A percentile compares a stretch with the other conserved stretches of the same genome.
phyloP scores from a whole-genome alignment of 257 asterid genomes.

The Eustoma russellianum region DNA sequence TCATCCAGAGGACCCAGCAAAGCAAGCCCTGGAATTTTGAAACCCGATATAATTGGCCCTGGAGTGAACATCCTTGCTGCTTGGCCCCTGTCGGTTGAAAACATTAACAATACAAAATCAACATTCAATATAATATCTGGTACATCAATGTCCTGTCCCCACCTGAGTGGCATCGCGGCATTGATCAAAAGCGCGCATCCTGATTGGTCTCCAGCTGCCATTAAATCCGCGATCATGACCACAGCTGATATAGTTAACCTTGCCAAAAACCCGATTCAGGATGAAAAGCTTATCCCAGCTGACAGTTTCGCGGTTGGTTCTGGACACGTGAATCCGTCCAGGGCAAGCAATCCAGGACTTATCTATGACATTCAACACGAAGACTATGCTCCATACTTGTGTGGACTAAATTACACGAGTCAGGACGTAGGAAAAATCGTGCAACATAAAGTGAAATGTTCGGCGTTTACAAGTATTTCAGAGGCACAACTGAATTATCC shows the following conservation, averaged over 20 bases:
- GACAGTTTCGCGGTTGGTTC: conserved; percentile 28
- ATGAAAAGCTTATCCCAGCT: conserved; percentile 25
- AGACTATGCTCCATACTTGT: conserved; percentile 38
- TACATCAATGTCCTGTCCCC: conserved; percentile 45
- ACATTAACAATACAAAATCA: conserved; percentile 17
- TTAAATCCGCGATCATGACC: conserved; percentile 51
- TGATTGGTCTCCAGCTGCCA: conserved; percentile 38
- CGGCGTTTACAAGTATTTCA: conserved; percentile 9
- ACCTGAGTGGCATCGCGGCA: conserved; percentile 36
- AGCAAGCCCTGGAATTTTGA: conserved; percentile 39
- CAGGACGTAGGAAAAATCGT: conserved; percentile 9
- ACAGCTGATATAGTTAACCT: conserved; percentile 30
- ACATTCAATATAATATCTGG: conserved; percentile 42
- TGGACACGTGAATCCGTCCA: conserved; percentile 41
- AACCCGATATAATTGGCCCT: conserved; percentile 59
- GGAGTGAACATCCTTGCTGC: conserved; percentile 36
- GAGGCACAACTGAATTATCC: conserved; percentile 39
- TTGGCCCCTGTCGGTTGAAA: conserved; percentile 28
- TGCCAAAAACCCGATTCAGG: conserved; percentile 16
- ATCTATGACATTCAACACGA: conserved; percentile 30
- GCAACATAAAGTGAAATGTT: conserved; percentile 19
- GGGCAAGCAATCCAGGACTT: conserved; percentile 41
- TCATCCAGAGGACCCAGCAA: conserved; percentile 33
- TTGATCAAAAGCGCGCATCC: conserved; percentile 31
- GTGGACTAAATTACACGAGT: conserved; percentile 36